Evolutionary conservation across 140 eudicot species (phyloP).

Genomic region (Ambrosia hybrid): DNA sequence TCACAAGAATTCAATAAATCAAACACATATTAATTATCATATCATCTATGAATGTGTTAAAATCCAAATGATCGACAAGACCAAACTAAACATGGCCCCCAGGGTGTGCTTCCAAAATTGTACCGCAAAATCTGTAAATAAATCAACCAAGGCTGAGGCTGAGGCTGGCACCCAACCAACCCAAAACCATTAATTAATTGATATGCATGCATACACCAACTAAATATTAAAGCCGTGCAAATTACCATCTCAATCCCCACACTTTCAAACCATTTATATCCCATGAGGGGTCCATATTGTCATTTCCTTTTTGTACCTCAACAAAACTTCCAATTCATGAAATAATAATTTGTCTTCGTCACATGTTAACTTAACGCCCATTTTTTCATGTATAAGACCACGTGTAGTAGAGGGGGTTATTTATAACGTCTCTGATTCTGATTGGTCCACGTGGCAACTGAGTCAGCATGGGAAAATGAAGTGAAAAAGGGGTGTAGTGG

Average conservation of each 20-base stretch:
- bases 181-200: conserved; percentile 8
- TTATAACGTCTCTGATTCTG: too few relatives aligned
- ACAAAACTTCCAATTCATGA: conserved; percentile 29
- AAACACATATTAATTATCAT: background rate
- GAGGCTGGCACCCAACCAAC: conserved; percentile 28
- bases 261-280: conserved; percentile 12
- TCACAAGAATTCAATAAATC: background rate
- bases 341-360: conserved; percentile 11
- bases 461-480: too few relatives aligned
- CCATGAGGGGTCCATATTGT: conserved; percentile 32
- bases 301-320: conserved; percentile 33
- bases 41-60: background rate
- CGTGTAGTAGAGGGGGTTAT: too few relatives aligned
- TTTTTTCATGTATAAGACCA: background rate
- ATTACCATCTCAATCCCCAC: conserved; percentile 20
- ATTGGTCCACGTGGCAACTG: too few relatives aligned
- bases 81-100: background rate
- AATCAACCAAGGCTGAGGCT: conserved; percentile 6
- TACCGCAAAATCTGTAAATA: conserved; percentile 8
- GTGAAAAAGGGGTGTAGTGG: too few relatives aligned
- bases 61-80: background rate
- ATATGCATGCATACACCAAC: conserved; percentile 30
- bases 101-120: background rate
- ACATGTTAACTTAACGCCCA: conserved; percentile 1
- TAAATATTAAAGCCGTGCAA: conserved; percentile 29